phyloP scores from a whole-genome alignment of 345 rosid genomes.

The Brassica rapa region DNA sequence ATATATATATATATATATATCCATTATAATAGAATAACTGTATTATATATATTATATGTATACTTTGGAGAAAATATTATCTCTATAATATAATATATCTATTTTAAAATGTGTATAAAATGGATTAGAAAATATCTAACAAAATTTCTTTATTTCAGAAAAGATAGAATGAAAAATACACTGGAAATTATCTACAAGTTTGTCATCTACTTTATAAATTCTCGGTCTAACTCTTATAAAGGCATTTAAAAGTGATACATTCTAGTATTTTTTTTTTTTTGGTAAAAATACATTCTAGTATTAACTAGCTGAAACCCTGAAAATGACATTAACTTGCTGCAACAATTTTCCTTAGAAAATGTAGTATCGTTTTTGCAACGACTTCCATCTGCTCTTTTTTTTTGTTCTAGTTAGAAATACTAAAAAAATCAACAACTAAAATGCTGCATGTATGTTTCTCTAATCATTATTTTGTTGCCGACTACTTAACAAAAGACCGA shows the following conservation, averaged over 20 bases:
- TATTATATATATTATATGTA: too few relatives aligned
- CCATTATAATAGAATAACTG: too few relatives aligned
- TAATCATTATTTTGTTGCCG: not conserved
- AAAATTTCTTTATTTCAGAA: too few relatives aligned
- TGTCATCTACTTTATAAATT: too few relatives aligned
- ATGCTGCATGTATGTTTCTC: conserved; percentile 8
- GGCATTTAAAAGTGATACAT: not conserved
- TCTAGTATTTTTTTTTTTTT: too few relatives aligned
- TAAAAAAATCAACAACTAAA: not conserved
- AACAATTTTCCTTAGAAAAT: not conserved
- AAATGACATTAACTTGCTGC: not conserved
- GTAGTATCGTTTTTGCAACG: not conserved
- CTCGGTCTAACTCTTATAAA: not conserved
- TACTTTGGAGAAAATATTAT: too few relatives aligned
- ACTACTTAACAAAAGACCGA: conserved; percentile 1
- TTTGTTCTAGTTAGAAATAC: not conserved
- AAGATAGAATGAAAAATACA: too few relatives aligned
- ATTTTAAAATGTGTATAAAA: too few relatives aligned
- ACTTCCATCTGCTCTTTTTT: not conserved
- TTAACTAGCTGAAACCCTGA: not conserved
- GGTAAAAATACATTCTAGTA: not conserved
- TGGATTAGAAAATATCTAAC: too few relatives aligned
- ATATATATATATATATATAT: too few relatives aligned
- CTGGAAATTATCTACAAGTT: not conserved
- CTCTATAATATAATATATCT: too few relatives aligned